Evolutionary conservation across 2,329 filamentous ascomycete species (phyloP).

Genomic region (Sporothrix brunneoviolacea): DNA sequence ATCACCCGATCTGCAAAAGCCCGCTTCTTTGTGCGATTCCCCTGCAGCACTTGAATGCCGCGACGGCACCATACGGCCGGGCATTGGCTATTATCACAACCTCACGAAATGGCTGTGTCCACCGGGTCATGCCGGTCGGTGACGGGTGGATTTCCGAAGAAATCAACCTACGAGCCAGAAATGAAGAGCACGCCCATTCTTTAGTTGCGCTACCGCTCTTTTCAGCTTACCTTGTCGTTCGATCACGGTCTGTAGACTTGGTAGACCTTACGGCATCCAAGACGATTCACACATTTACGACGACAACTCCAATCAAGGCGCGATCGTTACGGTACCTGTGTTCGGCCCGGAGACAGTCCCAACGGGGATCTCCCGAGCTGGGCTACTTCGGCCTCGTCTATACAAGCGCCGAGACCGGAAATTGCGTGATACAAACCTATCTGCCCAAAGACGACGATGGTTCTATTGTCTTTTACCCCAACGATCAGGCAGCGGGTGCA

Average conservation of each 20-base stretch:
- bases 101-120: slow-evolving; percentile 44
- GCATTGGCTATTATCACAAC: slow-evolving; percentile 38
- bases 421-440: slow-evolving; percentile 61
- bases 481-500: slow-evolving; percentile 28
- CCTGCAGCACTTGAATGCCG: slow-evolving; percentile 22
- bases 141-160: slow-evolving; percentile 45
- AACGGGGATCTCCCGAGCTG: slow-evolving; percentile 50
- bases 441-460: slow-evolving; percentile 45
- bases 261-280: slow-evolving; percentile 52
- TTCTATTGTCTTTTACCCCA: slow-evolving; percentile 53
- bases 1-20: slow-evolving; percentile 45
- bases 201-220: slow-evolving; percentile 54
- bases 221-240: slow-evolving; percentile 54
- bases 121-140: slow-evolving; percentile 37
- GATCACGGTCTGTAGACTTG: slow-evolving; percentile 49
- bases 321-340: slow-evolving; percentile 56
- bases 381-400: slow-evolving; percentile 60
- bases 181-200: slow-evolving; percentile 43
- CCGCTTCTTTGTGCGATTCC: slow-evolving; percentile 44
- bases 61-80: neutral
- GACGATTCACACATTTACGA: slow-evolving; percentile 56
- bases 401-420: slow-evolving; percentile 49
- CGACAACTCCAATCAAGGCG: slow-evolving; percentile 47
- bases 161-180: slow-evolving; percentile 33
- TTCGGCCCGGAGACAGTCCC: slow-evolving; percentile 42